Evolutionary conservation across 169 alveolate species (phyloP).

Genomic region (Eimeria tenella): DNA sequence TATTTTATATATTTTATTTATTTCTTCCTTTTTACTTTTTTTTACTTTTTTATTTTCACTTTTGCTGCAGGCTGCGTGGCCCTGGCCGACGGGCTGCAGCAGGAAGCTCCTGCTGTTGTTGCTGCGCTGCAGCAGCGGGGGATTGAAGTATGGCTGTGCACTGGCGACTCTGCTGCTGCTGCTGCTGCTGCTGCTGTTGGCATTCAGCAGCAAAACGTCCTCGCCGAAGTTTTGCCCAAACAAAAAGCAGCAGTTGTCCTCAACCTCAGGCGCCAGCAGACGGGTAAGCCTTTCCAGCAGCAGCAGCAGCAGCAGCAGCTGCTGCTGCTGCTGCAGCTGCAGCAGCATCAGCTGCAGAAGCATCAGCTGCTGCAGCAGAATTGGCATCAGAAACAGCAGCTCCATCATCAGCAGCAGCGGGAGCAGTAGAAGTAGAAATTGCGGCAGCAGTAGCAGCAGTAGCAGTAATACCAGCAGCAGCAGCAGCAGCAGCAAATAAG

Average conservation of each 20-base stretch:
- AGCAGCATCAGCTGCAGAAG: not conserved
- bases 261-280: not conserved
- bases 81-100: not conserved
- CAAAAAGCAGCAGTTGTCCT: not conserved
- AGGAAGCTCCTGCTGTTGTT: not conserved
- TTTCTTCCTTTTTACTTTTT: too few species aligned
- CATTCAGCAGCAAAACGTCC: not conserved
- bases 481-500: not conserved
- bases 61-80: not conserved
- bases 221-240: not conserved
- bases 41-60: too few species aligned
- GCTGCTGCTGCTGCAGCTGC: not conserved
- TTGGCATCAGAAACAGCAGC: not conserved
- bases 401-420: conserved; percentile 1
- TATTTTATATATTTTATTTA: too few species aligned
- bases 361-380: not conserved
- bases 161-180: not conserved
- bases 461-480: not conserved
- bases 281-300: not conserved
- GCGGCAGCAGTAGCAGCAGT: conserved; percentile 16
- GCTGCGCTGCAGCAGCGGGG: not conserved
- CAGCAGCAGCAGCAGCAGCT: not conserved
- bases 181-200: not conserved
- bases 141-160: not conserved
- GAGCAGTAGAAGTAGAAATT: not conserved